Base-by-base conservation (phyloP, 768 basidiomycete species). In the Hortiboletus flavorubellus region DNA sequence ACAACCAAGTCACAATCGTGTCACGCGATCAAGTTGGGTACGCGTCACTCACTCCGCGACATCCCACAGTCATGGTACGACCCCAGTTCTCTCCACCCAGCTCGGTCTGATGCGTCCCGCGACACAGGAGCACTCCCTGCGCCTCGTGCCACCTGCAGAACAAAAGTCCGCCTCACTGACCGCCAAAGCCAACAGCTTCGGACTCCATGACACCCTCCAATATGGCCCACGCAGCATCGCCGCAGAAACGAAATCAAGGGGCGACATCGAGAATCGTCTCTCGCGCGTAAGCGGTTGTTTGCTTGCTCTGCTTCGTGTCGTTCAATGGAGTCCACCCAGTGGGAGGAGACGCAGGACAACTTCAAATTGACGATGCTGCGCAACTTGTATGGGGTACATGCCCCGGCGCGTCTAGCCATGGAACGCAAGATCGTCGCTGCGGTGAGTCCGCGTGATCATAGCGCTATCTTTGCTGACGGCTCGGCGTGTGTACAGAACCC, bases 281-380 rank as follows among this genome's bases (percentile, higher is more conserved):
- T 82, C 90, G 65, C 87, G 85, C 62, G 96, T 95, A 58, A 51
- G 86, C 68, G 26, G 30, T 26, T 14, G 5, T 6, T 15, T 34
- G 8, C 7, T 12, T 21, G 12, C 31, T 31, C 33, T 14, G 30
- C 40, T 14, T 38, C 26, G 12, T 30, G 23, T 42, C 33, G 11
- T 14, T 58, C 41, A 58, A 62, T 5, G 18, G 9, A 50, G 30
- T 38, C 26, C 29, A 55, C 39, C 42, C 59, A 98, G 96, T 98
- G 97, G 97, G 87, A 94, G 49, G 85, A 85, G 60, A 93, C 95
- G 8, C 94, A 97, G 70, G 89, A 93, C 70, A 89, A 88, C 70
- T 68, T 94, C 47, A 87, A 87, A 68, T 77, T 98, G 54, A 93
- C 84, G 46, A 76, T 96, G 73, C 82, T 93, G 67, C 85, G 95